Evolutionary conservation across 805 yeast genomes (phyloP).

Genomic region (Lipomyces sp.): DNA sequence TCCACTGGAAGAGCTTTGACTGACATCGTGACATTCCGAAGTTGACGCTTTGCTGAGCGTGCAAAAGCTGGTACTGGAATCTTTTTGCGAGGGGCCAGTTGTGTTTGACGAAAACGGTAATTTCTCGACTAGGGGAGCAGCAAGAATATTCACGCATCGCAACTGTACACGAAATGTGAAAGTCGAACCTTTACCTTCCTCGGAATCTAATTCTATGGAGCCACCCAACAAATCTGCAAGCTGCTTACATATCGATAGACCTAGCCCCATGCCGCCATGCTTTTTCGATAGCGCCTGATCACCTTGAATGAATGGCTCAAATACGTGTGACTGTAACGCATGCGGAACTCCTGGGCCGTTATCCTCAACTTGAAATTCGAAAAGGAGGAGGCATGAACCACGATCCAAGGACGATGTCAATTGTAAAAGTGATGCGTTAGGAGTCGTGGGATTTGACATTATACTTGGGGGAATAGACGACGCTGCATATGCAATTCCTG

Average conservation of each 20-base stretch:
- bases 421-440: too few species aligned
- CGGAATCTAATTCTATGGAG: conserved; percentile 71
- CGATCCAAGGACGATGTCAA: too few species aligned
- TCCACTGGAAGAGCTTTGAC: conserved; percentile 12
- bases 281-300: conserved; percentile 90
- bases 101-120: background rate
- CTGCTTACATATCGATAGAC: conserved; percentile 86
- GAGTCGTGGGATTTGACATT: too few species aligned
- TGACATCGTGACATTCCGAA: conserved; percentile 20
- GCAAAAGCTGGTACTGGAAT: conserved; percentile 20
- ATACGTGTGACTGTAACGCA: conserved; percentile 77
- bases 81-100: conserved; percentile 14
- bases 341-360: conserved; percentile 95
- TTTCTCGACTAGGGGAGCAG: conserved; percentile 17
- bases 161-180: conserved; percentile 57
- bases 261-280: conserved; percentile 95
- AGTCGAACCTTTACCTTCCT: conserved; percentile 80
- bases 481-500: too few species aligned
- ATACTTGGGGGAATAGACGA: too few species aligned
- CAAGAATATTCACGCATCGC: conserved; percentile 61
- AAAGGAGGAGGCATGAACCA: conserved; percentile 51
- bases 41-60: conserved; percentile 15
- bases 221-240: conserved; percentile 92
- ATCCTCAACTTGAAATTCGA: conserved; percentile 77
- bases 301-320: conserved; percentile 97